Evolutionary conservation across 176 grass and related monocot genomes (phyloP).

Genomic region (Chrysopogon serrulatus): DNA sequence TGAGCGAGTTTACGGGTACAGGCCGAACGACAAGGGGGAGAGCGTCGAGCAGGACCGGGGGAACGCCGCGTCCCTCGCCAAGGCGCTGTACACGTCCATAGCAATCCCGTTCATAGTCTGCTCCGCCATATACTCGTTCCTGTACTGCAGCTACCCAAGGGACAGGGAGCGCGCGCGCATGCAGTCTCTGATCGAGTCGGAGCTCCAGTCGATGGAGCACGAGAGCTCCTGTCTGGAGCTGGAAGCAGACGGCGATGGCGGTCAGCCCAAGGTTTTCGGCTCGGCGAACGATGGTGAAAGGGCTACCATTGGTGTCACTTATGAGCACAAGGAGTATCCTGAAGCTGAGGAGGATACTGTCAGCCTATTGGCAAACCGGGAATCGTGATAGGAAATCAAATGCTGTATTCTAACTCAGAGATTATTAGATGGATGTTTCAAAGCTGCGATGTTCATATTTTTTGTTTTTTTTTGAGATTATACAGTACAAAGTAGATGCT

Average conservation of each 20-base stretch:
- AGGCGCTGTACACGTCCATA: conserved; percentile 80
- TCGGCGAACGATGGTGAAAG: conserved; percentile 11
- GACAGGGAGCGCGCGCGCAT: conserved; percentile 80
- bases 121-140: conserved; percentile 75
- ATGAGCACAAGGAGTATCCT: neutral
- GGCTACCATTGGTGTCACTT: conserved; percentile 10
- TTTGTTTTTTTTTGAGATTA: too few relatives aligned
- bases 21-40: conserved; percentile 26
- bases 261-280: conserved; percentile 8
- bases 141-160: conserved; percentile 80
- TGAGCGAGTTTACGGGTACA: conserved; percentile 63
- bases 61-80: conserved; percentile 76
- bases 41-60: conserved; percentile 39
- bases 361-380: conserved; percentile 30
- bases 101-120: conserved; percentile 60
- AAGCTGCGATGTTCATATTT: neutral
- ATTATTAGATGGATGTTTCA: neutral
- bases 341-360: conserved; percentile 48
- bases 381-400: neutral
- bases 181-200: conserved; percentile 61
- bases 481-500: too few relatives aligned
- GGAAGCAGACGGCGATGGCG: conserved; percentile 20
- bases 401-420: neutral
- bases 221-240: conserved; percentile 22
- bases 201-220: conserved; percentile 62